Conservation (phyloP, 352 stramenopile species). For the Phytopythium ostracodes region DNA sequence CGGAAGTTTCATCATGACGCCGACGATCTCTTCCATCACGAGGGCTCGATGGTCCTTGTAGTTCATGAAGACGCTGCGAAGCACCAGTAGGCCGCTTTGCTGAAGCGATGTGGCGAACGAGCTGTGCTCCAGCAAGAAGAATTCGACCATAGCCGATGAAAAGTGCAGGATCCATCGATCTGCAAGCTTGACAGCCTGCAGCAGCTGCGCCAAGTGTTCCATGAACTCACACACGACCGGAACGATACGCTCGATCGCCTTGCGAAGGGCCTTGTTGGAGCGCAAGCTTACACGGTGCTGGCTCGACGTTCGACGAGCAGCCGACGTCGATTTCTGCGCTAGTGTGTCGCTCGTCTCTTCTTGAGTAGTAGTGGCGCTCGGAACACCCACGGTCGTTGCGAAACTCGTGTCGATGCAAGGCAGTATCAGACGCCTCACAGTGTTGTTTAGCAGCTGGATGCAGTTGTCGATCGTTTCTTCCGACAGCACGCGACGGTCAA, state of each 20-base stretch:
- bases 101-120: slow-evolving; percentile 58
- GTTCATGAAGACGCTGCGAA: slow-evolving; percentile 62
- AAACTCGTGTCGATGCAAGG: slow-evolving; percentile 63
- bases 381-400: slow-evolving; percentile 16
- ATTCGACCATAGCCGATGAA: slow-evolving; percentile 57
- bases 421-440: slow-evolving; percentile 52
- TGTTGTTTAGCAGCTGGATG: slow-evolving; percentile 56
- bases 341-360: not conserved
- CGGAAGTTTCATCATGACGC: slow-evolving; percentile 73
- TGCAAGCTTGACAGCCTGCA: slow-evolving; percentile 62
- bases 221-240: slow-evolving; percentile 72
- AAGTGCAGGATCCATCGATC: slow-evolving; percentile 76
- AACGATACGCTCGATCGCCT: slow-evolving; percentile 52
- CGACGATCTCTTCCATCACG: slow-evolving; percentile 67
- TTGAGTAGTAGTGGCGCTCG: not conserved
- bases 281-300: slow-evolving; percentile 37
- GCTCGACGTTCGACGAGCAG: slow-evolving; percentile 11
- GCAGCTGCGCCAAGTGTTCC: slow-evolving; percentile 54
- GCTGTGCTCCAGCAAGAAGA: slow-evolving; percentile 71
- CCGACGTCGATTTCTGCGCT: not conserved
- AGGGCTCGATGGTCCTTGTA: slow-evolving; percentile 58
- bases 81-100: slow-evolving; percentile 46
- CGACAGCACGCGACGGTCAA: slow-evolving; percentile 68
- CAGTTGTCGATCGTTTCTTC: slow-evolving; percentile 86
- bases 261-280: slow-evolving; percentile 42